Percentiles rank a stretch among this genome's conserved stretches.
phyloP scores from a whole-genome alignment of 2,329 filamentous ascomycete species.

The Westerdykella sp. region DNA sequence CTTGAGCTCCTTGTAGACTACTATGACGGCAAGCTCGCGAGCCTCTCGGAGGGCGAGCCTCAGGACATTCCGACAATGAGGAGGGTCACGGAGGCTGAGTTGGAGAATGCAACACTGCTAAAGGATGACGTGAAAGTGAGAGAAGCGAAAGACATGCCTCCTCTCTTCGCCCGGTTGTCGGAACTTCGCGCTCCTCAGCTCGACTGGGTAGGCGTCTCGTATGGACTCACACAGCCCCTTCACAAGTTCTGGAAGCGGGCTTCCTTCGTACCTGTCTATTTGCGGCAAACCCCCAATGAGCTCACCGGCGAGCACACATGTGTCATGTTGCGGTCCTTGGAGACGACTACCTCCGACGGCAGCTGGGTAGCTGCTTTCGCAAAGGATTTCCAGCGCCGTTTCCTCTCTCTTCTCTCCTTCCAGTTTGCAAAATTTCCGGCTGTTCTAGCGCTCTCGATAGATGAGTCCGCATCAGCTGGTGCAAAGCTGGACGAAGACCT shows the following conservation, averaged over 20 bases:
- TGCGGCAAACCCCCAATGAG: conserved; percentile 92
- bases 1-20: conserved; percentile 83
- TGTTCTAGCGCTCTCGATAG: conserved; percentile 74
- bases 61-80: conserved; percentile 57
- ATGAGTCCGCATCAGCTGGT: conserved; percentile 73
- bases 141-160: conserved; percentile 86
- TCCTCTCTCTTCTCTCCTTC: conserved; percentile 82
- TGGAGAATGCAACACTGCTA: conserved; percentile 68
- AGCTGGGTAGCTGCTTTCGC: conserved; percentile 88
- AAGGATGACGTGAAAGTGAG: conserved; percentile 85
- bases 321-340: conserved; percentile 85
- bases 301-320: conserved; percentile 96
- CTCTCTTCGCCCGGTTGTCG: conserved; percentile 80
- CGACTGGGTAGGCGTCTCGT: conserved; percentile 93
- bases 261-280: conserved; percentile 80
- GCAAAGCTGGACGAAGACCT: conserved; percentile 56
- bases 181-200: conserved; percentile 74
- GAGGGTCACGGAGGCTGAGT: conserved; percentile 74
- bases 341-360: conserved; percentile 51
- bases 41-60: conserved; percentile 65
- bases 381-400: conserved; percentile 90
- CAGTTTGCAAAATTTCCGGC: conserved; percentile 81
- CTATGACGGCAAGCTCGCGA: conserved; percentile 89
- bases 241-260: conserved; percentile 97
- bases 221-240: conserved; percentile 77